Evolutionary conservation across 805 yeast genomes (phyloP).

Genomic region (Saccharomycopsis olivae): DNA sequence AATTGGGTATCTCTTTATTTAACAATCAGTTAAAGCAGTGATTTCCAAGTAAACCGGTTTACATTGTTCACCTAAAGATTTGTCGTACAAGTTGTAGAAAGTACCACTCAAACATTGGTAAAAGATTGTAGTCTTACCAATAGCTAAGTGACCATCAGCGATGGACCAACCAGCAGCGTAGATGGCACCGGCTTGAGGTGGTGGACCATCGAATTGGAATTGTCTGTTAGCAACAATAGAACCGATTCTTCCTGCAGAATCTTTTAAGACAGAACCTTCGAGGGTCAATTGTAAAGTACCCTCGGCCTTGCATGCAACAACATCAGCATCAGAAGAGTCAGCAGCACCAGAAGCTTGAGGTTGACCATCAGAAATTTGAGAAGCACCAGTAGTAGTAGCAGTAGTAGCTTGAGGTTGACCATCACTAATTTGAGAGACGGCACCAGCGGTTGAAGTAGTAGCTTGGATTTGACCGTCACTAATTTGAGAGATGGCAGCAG

Average conservation of each 20-base stretch:
- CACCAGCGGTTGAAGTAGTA: too few species aligned
- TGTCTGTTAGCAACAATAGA: conserved; percentile 76
- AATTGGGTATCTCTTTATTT: too few species aligned
- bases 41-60: conserved; percentile 47
- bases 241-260: conserved; percentile 57
- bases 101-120: conserved; percentile 68
- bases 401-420: conserved; percentile 37
- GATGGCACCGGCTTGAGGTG: conserved; percentile 72
- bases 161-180: conserved; percentile 60
- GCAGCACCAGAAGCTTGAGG: conserved; percentile 27
- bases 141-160: conserved; percentile 49
- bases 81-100: conserved; percentile 71
- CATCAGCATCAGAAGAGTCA: conserved; percentile 20
- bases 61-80: conserved; percentile 53
- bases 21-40: conserved; percentile 49
- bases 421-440: too few species aligned
- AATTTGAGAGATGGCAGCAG: too few species aligned
- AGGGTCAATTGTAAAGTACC: conserved; percentile 48
- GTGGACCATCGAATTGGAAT: conserved; percentile 81
- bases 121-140: conserved; percentile 51
- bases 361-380: conserved; percentile 42
- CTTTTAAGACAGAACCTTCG: conserved; percentile 40
- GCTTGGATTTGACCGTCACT: too few species aligned
- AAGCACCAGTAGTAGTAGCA: conserved; percentile 21
- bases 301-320: conserved; percentile 35